Conservation (phyloP, 2,329 filamentous ascomycete species). For the Emericellopsis atlantica region DNA sequence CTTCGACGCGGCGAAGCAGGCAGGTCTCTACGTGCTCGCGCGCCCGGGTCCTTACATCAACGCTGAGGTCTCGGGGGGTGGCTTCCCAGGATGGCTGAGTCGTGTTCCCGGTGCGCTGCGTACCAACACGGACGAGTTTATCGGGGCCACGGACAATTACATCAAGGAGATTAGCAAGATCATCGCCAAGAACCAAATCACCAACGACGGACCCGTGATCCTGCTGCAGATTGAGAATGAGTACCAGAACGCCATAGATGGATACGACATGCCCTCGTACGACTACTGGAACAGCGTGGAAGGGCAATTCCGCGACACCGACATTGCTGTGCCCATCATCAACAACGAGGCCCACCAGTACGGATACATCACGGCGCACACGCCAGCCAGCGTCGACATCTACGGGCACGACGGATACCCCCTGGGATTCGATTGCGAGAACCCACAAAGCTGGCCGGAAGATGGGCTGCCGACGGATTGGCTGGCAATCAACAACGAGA, state of each 20-base stretch:
- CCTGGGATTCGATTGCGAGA: constrained; percentile 31
- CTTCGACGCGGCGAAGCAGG: constrained; percentile 59
- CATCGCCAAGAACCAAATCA: constrained; percentile 68
- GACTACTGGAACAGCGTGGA: constrained; percentile 61
- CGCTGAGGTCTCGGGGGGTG: constrained; percentile 63
- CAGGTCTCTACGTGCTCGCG: constrained; percentile 67
- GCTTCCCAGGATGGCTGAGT: constrained; percentile 71
- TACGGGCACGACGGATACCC: constrained; percentile 4
- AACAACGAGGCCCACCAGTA: constrained; percentile 50
- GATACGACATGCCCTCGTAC: constrained; percentile 47
- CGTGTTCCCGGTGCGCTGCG: constrained; percentile 52
- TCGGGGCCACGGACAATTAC: constrained; percentile 58
- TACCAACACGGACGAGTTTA: constrained; percentile 47
- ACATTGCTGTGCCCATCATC: constrained; percentile 63
- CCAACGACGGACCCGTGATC: constrained; percentile 70
- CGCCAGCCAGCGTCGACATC: constrained; percentile 19
- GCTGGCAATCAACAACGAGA: constrained; percentile 35
- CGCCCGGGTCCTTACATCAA: constrained; percentile 67
- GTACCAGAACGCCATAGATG: constrained; percentile 40
- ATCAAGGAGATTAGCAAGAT: constrained; percentile 47
- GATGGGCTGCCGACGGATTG: constrained; percentile 43
- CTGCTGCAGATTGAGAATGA: constrained; percentile 75
- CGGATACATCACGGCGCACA: constrained; percentile 2
- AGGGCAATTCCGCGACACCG: constrained; percentile 52
- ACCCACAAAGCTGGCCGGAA: constrained; percentile 14